Evolutionary conservation across 2,329 filamentous ascomycete species (phyloP).

Genomic region (Trichophyton verrucosum): DNA sequence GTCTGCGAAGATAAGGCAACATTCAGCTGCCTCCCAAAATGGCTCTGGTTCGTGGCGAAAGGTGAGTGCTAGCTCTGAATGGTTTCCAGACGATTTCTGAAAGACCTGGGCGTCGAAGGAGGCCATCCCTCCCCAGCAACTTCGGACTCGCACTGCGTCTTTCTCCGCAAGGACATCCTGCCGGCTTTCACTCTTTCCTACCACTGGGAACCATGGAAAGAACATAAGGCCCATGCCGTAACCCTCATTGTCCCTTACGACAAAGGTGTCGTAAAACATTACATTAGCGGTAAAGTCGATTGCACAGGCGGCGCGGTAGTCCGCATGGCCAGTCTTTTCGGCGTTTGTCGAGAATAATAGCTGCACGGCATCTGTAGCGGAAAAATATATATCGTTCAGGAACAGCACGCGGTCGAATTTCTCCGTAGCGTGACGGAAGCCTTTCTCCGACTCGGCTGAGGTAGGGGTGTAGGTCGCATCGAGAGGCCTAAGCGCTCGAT

Average conservation of each 20-base stretch:
- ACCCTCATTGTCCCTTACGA: slow-evolving; percentile 8
- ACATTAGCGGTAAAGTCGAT: slow-evolving; percentile 10
- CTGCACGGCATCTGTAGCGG: slow-evolving; percentile 5
- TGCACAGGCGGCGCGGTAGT: slow-evolving; percentile 9
- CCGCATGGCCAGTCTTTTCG: slow-evolving; percentile 2
- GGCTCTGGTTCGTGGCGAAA: slow-evolving; percentile 7
- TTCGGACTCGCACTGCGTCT: slow-evolving; percentile 10
- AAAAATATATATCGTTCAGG: slow-evolving; percentile 10
- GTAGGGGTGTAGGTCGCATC: slow-evolving; percentile 2
- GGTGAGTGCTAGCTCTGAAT: background rate
- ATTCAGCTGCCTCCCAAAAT: slow-evolving; percentile 11
- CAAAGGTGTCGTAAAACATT: slow-evolving; percentile 11
- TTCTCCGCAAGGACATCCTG: slow-evolving; percentile 6
- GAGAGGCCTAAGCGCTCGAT: slow-evolving; percentile 10
- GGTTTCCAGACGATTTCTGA: background rate
- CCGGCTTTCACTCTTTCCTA: slow-evolving; percentile 4
- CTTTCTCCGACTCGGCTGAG: background rate
- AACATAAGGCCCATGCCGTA: slow-evolving; percentile 10
- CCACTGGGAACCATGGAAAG: slow-evolving; percentile 9
- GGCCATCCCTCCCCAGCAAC: slow-evolving; percentile 11
- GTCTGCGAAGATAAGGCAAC: slow-evolving; percentile 10
- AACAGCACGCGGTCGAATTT: slow-evolving; percentile 9
- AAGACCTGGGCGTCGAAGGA: slow-evolving; percentile 9
- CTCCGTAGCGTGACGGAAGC: slow-evolving; percentile 4
- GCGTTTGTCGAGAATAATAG: slow-evolving; percentile 10